Evolutionary conservation across 2,329 filamentous ascomycete species (phyloP).

Genomic region (Diaporthe eres): DNA sequence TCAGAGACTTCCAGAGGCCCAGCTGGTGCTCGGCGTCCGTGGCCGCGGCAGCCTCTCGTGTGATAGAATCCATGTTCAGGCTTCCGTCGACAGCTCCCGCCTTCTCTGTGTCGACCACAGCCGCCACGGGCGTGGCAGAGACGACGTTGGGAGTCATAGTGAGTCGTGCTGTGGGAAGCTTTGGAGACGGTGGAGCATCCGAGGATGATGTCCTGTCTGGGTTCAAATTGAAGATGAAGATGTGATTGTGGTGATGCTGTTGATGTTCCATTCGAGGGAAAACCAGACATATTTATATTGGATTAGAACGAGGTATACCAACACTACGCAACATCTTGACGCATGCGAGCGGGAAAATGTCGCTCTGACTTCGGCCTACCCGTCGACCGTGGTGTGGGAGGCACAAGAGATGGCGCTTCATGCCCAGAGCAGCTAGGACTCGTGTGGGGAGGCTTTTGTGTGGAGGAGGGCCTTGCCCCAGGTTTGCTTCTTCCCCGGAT

Average conservation of each 20-base stretch:
- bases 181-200: not conserved
- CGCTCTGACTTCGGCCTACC: conserved; percentile 24
- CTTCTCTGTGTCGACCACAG: conserved; percentile 20
- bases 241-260: not conserved
- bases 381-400: conserved; percentile 19
- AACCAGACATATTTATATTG: conserved; percentile 4
- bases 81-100: not conserved
- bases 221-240: not conserved
- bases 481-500: conserved; percentile 30
- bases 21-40: conserved; percentile 55
- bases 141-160: not conserved
- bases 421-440: conserved; percentile 9
- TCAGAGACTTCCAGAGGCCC: conserved; percentile 56
- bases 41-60: conserved; percentile 16
- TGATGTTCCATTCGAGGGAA: not conserved
- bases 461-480: conserved; percentile 17
- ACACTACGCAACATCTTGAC: conserved; percentile 2
- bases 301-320: not conserved
- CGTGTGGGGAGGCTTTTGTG: conserved; percentile 14
- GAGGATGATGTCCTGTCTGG: not conserved
- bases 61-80: conserved; percentile 24
- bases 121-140: conserved; percentile 18
- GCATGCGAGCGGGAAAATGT: conserved; percentile 24
- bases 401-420: not conserved
- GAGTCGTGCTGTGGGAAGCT: not conserved